Evolutionary conservation across 2,329 filamentous ascomycete species (phyloP), one percentile per base, ranked within the genome.

Genomic region (Trichoderma sp.): DNA sequence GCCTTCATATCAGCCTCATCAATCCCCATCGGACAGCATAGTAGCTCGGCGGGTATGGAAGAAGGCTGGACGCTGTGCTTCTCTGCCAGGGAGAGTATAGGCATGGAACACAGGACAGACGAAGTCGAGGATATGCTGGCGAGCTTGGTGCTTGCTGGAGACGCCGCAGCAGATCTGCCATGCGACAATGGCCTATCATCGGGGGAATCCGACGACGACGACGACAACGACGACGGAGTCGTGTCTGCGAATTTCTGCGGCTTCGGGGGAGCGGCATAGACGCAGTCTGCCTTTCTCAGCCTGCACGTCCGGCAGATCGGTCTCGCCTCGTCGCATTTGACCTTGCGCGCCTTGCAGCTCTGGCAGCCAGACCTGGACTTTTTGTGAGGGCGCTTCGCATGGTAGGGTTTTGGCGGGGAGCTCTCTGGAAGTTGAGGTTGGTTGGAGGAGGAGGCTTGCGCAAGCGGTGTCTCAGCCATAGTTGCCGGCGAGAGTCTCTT

Each of bases 301-400:
- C 73, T 77, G 71, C 84, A 86, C 34, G 79, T 77, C 47, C 78
- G 78, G 69, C 84, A 86, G 3, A 75, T 70, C 0, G 84, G 84
- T 30, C 77, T 79, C 5, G 69, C 76, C 70, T 86, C 83, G 66
- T 84, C 81, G 73, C 83, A 85, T 73, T 84, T 85, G 62, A 84
- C 81, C 72, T 83, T 85, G 63, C 84, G 80, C 17, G 73, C 72
- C 73, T 86, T 86, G 78, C 84, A 86, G 70, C 81, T 83, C 67
- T 75, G 76, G 69, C 84, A 86, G 6, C 83, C 84, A 2, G 77
- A 75, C 34, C 83, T 76, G 1, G 83, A 84, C 72, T 86, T 86
- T 68, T 77, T 82, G 72, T 86, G 84, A 55, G 83, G 82, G 12
- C 83, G 78, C 71, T 86, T 86, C 28, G 75, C 63, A 66, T 78